Evolutionary conservation across 768 basidiomycete genomes (phyloP).

Genomic region (Suillus fuscotomentosus): DNA sequence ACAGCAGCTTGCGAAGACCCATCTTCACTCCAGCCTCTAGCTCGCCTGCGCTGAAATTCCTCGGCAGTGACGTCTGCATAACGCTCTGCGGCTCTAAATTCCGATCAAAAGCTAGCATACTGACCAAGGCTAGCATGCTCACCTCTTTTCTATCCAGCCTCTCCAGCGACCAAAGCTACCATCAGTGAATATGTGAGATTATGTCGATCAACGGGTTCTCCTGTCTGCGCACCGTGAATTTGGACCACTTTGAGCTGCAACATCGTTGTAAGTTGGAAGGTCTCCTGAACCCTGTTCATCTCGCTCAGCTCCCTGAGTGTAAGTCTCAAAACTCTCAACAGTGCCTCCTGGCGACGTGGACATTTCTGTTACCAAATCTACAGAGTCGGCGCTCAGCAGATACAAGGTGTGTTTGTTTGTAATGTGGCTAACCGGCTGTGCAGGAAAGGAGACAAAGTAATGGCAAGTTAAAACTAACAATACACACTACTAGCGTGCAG

Average conservation of each 20-base stretch:
- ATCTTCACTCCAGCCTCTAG: conserved; percentile 70
- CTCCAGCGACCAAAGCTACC: conserved; percentile 81
- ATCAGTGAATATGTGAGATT: conserved; percentile 10
- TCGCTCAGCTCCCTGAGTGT: conserved; percentile 36
- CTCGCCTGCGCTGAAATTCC: conserved; percentile 53
- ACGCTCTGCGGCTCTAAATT: conserved; percentile 75
- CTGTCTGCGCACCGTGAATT: conserved; percentile 65
- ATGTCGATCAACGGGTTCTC: not conserved
- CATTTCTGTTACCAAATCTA: not conserved
- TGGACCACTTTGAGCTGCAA: conserved; percentile 72
- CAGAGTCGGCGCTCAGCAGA: not conserved
- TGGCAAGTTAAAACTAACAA: not conserved
- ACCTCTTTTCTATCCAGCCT: conserved; percentile 90
- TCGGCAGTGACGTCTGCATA: conserved; percentile 65
- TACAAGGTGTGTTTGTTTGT: not conserved
- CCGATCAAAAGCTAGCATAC: conserved; percentile 6
- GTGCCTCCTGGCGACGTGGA: conserved; percentile 10
- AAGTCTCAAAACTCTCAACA: conserved; percentile 22
- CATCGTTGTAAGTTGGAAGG: conserved; percentile 78
- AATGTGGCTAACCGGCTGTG: not conserved
- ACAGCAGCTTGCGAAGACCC: conserved; percentile 18
- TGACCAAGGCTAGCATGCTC: conserved; percentile 8
- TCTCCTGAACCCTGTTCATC: conserved; percentile 47
- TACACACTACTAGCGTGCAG: not conserved
- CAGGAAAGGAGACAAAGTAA: not conserved